Evolutionary conservation across 2,329 filamentous ascomycete species (phyloP).

Genomic region (Xylariaceae sp.): DNA sequence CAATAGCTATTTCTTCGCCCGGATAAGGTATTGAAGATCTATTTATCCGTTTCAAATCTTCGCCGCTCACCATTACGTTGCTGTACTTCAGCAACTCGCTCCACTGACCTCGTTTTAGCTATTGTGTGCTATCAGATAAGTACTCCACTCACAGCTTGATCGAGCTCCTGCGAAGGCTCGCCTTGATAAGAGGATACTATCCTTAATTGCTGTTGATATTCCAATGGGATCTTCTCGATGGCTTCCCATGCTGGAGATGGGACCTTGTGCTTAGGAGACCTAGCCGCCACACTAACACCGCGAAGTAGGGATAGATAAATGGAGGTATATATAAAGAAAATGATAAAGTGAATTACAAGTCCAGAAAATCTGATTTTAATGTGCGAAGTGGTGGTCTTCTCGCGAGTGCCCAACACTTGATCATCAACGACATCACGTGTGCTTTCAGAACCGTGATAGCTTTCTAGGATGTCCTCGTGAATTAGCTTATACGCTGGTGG

Average conservation of each 20-base stretch:
- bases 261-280: neutral
- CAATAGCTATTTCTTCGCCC: neutral
- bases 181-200: neutral
- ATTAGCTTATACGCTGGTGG: too few species aligned
- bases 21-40: neutral
- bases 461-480: too few species aligned
- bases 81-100: neutral
- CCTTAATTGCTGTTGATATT: neutral
- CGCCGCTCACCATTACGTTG: neutral
- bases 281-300: too few species aligned
- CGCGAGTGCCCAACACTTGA: too few species aligned
- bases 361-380: too few species aligned
- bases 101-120: neutral
- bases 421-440: too few species aligned
- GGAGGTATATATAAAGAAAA: too few species aligned
- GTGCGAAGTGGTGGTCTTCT: too few species aligned
- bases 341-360: too few species aligned
- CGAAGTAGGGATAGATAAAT: too few species aligned
- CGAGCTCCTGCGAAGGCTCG: neutral
- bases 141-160: neutral
- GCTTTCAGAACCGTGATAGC: too few species aligned
- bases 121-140: neutral
- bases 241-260: neutral
- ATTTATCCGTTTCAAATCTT: neutral
- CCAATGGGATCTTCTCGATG: neutral